Evolutionary conservation across 345 rosid genomes (phyloP), one percentile per base, ranked within the genome.

Genomic region (Microthlaspi erraticum): DNA sequence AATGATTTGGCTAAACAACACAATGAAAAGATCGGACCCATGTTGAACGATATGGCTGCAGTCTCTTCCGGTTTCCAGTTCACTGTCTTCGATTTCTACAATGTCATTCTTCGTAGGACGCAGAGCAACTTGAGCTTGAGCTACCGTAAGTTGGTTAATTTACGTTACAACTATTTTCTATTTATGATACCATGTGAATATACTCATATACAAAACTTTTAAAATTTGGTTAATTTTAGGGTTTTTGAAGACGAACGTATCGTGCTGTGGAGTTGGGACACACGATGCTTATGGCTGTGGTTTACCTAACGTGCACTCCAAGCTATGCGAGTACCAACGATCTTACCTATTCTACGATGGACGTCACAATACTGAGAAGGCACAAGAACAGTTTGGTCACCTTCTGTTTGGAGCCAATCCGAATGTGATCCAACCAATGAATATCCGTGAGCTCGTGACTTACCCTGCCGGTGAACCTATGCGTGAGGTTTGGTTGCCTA

Each of bases 231-330:
- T 2, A 26, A 18, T 48, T 18, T 8, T 18, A 18, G 52, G 37
- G 37, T 33, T 33, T 33, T 33, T 7, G 8, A 48, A 18, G 52
- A 48, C 52, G 29, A 48, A 48, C 29, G 5, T 29, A 19, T 48
- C 54, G 32, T 70, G 74, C n/a, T 70, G 74, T n/a, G 67, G 67
- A 12, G 23, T 60, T 11, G 74, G 74, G 10, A 18, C 67, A 8
- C 74, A 70, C 39, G 32, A 36, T n/a, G 74, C 74, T 18, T 70
- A 33, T 49, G 74, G 74, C 4, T 70, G 74, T 8, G 74, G 67
- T 18, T 37, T 32, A 16, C 54, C 43, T 8, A 70, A 58, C 16
- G 61, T 66, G 7, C 71, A 66, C 16, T 39, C 41, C 0, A 53
- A 23, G 12, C 62, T 66, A 8, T 66, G 62, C 11, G 49, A 39